Conservation (phyloP, 2,329 filamentous ascomycete species). For the Botrytis porri region DNA sequence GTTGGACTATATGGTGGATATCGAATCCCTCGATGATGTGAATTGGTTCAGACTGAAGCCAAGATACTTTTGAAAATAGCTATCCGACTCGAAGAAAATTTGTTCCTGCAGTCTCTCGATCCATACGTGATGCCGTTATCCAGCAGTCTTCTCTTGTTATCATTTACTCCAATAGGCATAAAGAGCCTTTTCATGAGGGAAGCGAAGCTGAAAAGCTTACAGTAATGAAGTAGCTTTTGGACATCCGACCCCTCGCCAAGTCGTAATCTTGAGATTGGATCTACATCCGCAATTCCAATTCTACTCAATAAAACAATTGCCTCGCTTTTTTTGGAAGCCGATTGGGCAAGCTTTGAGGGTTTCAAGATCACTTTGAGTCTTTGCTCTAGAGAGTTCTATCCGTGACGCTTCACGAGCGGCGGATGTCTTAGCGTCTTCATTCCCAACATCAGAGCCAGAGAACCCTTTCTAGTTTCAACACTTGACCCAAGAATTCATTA, state of each 20-base stretch:
- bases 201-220: neutral
- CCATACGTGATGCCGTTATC: constrained; percentile 7
- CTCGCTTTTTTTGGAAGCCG: neutral
- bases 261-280: constrained; percentile 6
- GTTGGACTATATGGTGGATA: constrained; percentile 4
- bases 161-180: neutral
- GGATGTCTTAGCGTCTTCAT: neutral
- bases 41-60: neutral
- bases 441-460: neutral
- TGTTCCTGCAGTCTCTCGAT: neutral
- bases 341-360: neutral
- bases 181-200: neutral
- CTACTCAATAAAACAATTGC: neutral
- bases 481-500: neutral
- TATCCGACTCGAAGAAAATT: neutral
- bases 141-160: neutral
- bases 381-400: neutral
- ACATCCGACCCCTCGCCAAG: neutral
- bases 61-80: constrained; percentile 8
- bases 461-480: neutral
- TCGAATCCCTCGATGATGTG: neutral
- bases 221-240: neutral
- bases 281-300: neutral
- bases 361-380: neutral
- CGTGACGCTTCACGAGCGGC: neutral